A percentile compares a stretch with the other conserved stretches of the same genome.
These are phyloP conservation scores for Phytophthora syringae DNA, from an alignment of 352 stramenopile genomes.

Conservation along the genomic window DNA sequence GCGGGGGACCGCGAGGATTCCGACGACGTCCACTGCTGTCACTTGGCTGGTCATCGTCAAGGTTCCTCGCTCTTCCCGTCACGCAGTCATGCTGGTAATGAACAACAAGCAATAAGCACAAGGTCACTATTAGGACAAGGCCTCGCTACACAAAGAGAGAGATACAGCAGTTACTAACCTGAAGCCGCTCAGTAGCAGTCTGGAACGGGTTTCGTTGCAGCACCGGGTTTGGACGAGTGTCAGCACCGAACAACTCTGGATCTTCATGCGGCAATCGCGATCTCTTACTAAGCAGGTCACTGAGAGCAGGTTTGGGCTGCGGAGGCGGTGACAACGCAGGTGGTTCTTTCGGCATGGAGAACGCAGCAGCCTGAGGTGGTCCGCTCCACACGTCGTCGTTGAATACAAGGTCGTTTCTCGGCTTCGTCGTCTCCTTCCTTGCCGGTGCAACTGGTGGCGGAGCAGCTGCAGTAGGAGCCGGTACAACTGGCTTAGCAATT, in stretches of 20 bases:
- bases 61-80: constrained; percentile 47
- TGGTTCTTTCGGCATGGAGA: constrained; percentile 15
- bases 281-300: constrained; percentile 50
- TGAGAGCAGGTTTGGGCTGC: constrained; percentile 31
- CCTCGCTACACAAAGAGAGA: not conserved
- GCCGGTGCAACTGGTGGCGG: not conserved
- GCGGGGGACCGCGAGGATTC: constrained; percentile 41
- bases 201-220: constrained; percentile 66
- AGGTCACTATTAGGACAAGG: not conserved
- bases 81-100: constrained; percentile 46
- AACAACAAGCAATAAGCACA: not conserved
- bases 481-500: not conserved
- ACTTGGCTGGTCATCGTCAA: constrained; percentile 41
- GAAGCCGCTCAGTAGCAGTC: constrained; percentile 72
- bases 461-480: not conserved
- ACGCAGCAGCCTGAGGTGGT: constrained; percentile 14
- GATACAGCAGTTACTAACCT: constrained; percentile 40
- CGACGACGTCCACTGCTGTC: constrained; percentile 23
- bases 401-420: constrained; percentile 21
- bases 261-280: constrained; percentile 29
- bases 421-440: not conserved
- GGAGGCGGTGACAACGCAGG: no score
- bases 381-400: constrained; percentile 25
- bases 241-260: constrained; percentile 24
- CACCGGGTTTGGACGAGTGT: constrained; percentile 11